Evolutionary conservation across 768 basidiomycete species (phyloP), one percentile per base, ranked within the genome.

Genomic region (Cyclocybe cylindracea): DNA sequence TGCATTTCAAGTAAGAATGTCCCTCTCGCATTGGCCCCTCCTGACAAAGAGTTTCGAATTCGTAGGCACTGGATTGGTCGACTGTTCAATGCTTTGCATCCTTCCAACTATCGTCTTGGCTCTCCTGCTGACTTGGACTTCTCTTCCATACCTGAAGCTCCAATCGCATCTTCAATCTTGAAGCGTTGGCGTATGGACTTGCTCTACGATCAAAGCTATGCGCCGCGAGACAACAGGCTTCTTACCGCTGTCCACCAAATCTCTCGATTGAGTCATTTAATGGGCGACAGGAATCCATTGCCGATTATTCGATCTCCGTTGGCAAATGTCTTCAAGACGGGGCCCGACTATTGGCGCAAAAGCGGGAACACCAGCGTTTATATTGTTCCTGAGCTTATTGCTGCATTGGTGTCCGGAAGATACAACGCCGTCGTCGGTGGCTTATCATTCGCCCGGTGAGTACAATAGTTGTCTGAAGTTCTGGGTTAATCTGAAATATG

Each of bases 41-140:
- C 24, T 24, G 24, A 24, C 24, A 5, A 24, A 5, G 24, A 24
- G 24, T 24, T 24, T 24, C 24, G 5, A 24, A 24, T 24, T 24
- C 24, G 24, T 50, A 82, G 80, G 36, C 61, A 62, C 39, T 82
- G 79, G 77, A 61, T 83, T 7, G 57, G 54, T 9, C 70, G 67
- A 13, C 65, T 86, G 1, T 79, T 82, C 46, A 74, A 79, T 11
- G 68, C 77, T 2, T 40, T 85, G 3, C 70, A 76, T 56, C 85
- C 85, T 4, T 60, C 77, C 1, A 69, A 61, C 35, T 65, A 75
- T 46, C 50, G 61, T 14, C 68, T 83, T 38, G 86, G 86, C 5
- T 73, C 76, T 0, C 48, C 63, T 0, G 60, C 73, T 0, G 57
- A 68, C 38, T 64, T 84, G 1, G 66, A 76, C 36, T 47, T 67